Conservation (phyloP, 208 protist species). For the Naegleria lovaniensis region DNA sequence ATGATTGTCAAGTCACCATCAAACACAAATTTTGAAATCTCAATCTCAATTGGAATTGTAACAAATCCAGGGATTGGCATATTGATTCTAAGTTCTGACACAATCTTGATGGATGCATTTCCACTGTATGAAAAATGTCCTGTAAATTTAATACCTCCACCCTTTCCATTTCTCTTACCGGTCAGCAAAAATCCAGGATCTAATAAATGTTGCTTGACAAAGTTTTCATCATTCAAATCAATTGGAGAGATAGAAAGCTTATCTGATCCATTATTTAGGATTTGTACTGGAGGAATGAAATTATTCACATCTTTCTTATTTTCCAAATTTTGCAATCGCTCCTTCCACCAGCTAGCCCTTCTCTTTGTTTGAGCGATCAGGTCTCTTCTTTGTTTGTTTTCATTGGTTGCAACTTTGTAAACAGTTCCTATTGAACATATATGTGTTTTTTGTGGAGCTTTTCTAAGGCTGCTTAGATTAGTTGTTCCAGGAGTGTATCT, state of each 20-base stretch:
- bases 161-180: background rate
- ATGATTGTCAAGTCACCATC: background rate
- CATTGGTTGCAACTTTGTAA: background rate
- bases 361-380: background rate
- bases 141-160: background rate
- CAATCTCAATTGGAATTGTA: background rate
- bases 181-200: background rate
- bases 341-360: background rate
- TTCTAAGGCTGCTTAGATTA: background rate
- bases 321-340: background rate
- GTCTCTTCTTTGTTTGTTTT: background rate
- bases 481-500: background rate
- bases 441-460: background rate
- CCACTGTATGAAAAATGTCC: background rate
- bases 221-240: background rate
- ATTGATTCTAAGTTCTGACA: background rate
- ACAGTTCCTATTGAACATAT: background rate
- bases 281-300: background rate
- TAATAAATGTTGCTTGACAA: background rate
- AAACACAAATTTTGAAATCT: background rate
- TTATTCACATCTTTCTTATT: background rate
- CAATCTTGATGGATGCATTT: background rate
- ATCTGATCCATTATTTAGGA: background rate
- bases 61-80: background rate
- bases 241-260: background rate